Conservation (phyloP, 2,329 filamentous ascomycete species). For the Kalaharituber pfeilii region DNA sequence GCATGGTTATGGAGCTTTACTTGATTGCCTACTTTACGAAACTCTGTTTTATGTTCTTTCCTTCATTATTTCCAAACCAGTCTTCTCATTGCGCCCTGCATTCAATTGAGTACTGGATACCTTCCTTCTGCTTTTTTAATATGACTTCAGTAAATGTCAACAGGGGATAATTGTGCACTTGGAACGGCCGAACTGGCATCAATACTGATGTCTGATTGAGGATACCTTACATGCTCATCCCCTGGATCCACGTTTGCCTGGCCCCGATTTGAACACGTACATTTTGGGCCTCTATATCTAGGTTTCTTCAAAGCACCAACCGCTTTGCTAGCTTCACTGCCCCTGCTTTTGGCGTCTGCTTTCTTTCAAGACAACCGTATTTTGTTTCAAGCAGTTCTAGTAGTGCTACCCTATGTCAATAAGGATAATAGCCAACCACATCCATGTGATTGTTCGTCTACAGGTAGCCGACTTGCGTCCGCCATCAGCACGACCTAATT, state of each 20-base stretch:
- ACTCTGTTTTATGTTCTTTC: neutral
- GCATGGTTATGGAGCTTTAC: too few relatives aligned
- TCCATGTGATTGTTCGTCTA: conserved; percentile 8
- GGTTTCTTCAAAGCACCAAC: conserved; percentile 8
- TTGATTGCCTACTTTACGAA: too few relatives aligned
- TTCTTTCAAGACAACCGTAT: neutral
- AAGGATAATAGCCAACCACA: neutral
- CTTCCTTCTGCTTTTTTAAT: too few relatives aligned
- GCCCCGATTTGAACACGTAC: conserved; percentile 1
- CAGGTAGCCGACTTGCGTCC: conserved; percentile 71
- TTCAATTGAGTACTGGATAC: too few relatives aligned
- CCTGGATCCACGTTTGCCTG: neutral
- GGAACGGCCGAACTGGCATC: too few relatives aligned
- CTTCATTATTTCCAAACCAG: too few relatives aligned
- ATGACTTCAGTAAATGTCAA: too few relatives aligned
- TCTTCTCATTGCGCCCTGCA: too few relatives aligned
- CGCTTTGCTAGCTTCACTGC: conserved; percentile 7
- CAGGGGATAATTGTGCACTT: too few relatives aligned
- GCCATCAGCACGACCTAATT: conserved; percentile 55
- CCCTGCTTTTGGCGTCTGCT: conserved; percentile 3
- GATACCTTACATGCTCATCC: too few relatives aligned
- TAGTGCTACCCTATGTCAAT: neutral
- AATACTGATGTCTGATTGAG: too few relatives aligned
- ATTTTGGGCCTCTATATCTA: conserved; percentile 10
- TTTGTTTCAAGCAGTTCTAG: neutral